phyloP scores from a whole-genome alignment of 2,329 filamentous ascomycete genomes.

The Emmonsiellopsis sp. region DNA sequence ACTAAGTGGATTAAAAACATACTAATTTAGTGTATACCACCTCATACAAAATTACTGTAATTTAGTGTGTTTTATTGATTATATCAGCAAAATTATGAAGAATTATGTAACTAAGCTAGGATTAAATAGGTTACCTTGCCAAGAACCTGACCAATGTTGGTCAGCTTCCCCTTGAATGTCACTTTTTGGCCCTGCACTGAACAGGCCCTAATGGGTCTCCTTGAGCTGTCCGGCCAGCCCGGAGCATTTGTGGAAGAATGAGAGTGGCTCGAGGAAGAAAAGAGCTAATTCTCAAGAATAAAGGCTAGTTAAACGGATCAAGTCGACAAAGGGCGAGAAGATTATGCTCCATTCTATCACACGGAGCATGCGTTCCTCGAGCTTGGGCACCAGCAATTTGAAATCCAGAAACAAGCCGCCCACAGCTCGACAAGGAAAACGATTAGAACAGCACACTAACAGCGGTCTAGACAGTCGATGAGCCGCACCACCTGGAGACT shows the following conservation, averaged over 20 bases:
- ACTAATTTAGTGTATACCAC: too few relatives aligned
- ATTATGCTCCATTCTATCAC: neutral
- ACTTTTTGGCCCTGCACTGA: too few relatives aligned
- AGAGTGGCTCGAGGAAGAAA: neutral
- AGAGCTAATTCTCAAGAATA: neutral
- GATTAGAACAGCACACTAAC: neutral
- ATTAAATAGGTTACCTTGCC: too few relatives aligned
- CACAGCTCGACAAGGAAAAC: neutral
- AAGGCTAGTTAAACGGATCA: neutral
- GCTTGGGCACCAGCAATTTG: neutral
- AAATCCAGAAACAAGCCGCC: neutral
- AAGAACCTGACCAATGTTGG: too few relatives aligned
- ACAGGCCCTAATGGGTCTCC: too few relatives aligned
- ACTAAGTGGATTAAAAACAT: too few relatives aligned
- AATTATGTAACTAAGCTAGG: too few relatives aligned
- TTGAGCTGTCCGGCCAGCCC: neutral
- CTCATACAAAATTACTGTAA: too few relatives aligned
- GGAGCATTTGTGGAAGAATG: neutral
- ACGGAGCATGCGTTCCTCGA: neutral
- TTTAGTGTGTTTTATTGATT: too few relatives aligned
- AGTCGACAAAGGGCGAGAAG: neutral
- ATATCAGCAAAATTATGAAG: too few relatives aligned
- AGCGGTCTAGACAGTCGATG: neutral
- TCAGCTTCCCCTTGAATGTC: too few relatives aligned
- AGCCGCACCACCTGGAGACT: neutral